Evolutionary conservation across 1,284 basidiomycete species (phyloP).

Genomic region (Xanthoconium separans): DNA sequence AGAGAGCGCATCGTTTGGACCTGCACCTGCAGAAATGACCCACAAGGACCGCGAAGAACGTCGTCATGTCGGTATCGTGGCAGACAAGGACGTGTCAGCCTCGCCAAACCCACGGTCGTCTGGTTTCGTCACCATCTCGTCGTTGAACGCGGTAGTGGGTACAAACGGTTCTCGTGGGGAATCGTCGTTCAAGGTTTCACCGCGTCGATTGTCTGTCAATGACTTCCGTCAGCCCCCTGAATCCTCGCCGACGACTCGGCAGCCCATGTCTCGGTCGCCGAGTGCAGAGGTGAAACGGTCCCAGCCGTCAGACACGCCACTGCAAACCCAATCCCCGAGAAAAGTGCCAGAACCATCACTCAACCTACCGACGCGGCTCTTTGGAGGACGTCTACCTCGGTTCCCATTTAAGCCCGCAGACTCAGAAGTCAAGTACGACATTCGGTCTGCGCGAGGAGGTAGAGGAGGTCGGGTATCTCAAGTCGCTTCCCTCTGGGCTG

Average conservation of each 20-base stretch:
- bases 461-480: constrained; percentile 72
- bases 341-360: neutral
- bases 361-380: neutral
- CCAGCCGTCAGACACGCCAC: neutral
- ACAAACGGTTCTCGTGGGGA: constrained; percentile 2
- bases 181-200: constrained; percentile 14
- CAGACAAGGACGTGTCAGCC: constrained; percentile 32
- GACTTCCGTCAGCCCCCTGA: constrained; percentile 16
- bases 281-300: constrained; percentile 12
- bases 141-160: constrained; percentile 35
- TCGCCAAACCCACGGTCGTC: constrained; percentile 69
- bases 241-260: neutral
- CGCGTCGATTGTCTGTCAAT: constrained; percentile 26
- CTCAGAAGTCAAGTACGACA: constrained; percentile 63
- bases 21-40: constrained; percentile 12
- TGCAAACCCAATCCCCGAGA: neutral
- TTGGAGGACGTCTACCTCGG: constrained; percentile 28
- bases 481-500: constrained; percentile 72
- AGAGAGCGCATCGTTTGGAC: constrained; percentile 24
- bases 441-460: constrained; percentile 76
- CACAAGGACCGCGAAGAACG: constrained; percentile 5
- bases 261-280: constrained; percentile 9
- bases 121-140: constrained; percentile 66
- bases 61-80: neutral
- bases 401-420: constrained; percentile 40